Evolutionary conservation across 768 basidiomycete genomes (phyloP).

Genomic region (Leccinum truebloodii): DNA sequence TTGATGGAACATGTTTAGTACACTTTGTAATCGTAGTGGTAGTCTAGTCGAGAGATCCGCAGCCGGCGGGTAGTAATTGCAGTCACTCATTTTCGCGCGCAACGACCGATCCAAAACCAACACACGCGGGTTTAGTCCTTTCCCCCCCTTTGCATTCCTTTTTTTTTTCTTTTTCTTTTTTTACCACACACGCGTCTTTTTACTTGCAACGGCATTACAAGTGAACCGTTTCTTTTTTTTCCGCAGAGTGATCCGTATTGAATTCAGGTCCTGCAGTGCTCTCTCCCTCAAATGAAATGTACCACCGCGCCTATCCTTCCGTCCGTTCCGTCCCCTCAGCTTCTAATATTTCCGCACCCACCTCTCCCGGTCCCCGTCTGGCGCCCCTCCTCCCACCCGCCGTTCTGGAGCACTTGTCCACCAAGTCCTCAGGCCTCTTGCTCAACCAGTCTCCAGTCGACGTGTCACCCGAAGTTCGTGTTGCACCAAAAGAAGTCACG

Average conservation of each 20-base stretch:
- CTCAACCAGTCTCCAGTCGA: conserved; percentile 37
- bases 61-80: conserved; percentile 15
- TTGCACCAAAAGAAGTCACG: conserved; percentile 41
- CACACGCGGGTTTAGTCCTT: not conserved
- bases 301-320: conserved; percentile 60
- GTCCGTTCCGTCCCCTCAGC: conserved; percentile 56
- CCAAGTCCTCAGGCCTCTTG: conserved; percentile 38
- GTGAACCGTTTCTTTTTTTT: conserved; percentile 10
- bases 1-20: not conserved
- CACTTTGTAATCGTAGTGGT: not conserved
- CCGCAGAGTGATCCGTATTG: conserved; percentile 11
- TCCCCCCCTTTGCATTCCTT: not conserved
- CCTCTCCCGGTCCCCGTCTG: conserved; percentile 40
- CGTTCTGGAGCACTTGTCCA: conserved; percentile 41
- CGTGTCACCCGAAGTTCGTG: conserved; percentile 33
- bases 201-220: not conserved
- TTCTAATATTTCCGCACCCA: conserved; percentile 20
- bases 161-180: conserved; percentile 1
- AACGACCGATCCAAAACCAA: conserved; percentile 9
- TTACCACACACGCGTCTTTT: not conserved
- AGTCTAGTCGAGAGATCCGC: no score
- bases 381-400: conserved; percentile 55
- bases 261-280: conserved; percentile 27
- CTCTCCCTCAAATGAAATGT: conserved; percentile 50
- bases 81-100: conserved; percentile 15